Percentiles rank a stretch among this genome's conserved stretches.
phyloP scores from a whole-genome alignment of 2,329 filamentous ascomycete species.

The Remersonia thermophila region DNA sequence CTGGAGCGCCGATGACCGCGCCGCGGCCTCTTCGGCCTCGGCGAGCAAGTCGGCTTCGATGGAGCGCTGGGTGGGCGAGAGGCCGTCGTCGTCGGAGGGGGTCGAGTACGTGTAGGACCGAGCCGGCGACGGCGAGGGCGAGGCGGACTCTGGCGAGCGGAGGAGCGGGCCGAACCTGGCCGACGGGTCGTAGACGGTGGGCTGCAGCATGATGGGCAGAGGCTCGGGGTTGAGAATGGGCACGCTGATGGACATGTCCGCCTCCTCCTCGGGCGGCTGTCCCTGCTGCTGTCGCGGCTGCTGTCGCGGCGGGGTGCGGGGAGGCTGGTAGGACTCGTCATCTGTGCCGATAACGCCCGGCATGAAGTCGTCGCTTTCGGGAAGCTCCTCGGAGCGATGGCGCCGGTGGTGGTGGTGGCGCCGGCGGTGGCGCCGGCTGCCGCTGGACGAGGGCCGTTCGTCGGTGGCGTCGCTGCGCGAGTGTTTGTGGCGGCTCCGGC shows the following conservation, averaged over 20 bases:
- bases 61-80: constrained; percentile 47
- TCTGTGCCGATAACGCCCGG: constrained; percentile 19
- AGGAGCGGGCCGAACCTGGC: constrained; percentile 10
- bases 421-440: constrained; percentile 2
- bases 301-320: constrained; percentile 8
- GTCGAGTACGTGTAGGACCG: background rate
- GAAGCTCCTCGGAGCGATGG: constrained; percentile 14
- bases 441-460: constrained; percentile 12
- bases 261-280: too few relatives aligned
- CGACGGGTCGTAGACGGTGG: constrained; percentile 42
- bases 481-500: constrained; percentile 18
- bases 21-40: constrained; percentile 44
- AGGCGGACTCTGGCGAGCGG: constrained; percentile 2
- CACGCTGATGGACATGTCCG: constrained; percentile 30
- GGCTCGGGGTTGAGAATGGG: constrained; percentile 38
- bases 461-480: constrained; percentile 18
- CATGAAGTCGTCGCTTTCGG: constrained; percentile 12
- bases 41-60: constrained; percentile 44
- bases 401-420: constrained; percentile 16
- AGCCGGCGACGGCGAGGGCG: background rate
- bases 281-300: too few relatives aligned
- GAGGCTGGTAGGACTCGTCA: constrained; percentile 17
- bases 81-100: constrained; percentile 26
- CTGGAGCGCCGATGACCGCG: constrained; percentile 41
- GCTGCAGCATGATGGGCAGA: constrained; percentile 41